A percentile compares a stretch with the other conserved stretches of the same genome.
Conservation (phyloP, 75 land plant species). For the Pinus tabuliformis region DNA sequence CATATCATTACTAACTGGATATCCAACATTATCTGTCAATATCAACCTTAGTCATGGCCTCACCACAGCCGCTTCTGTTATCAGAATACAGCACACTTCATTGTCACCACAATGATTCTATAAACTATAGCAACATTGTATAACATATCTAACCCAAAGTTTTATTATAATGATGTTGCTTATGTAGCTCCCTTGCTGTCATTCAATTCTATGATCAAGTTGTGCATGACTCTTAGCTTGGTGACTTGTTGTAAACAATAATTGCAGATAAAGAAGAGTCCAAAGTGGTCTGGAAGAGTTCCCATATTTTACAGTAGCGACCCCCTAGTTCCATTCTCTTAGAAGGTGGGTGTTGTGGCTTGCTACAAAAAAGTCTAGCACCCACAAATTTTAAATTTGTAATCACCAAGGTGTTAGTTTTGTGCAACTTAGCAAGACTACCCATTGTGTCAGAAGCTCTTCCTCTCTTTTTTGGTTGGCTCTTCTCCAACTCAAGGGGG, state of each 20-base stretch:
- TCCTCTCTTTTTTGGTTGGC: too few species aligned
- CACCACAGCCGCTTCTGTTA: background rate
- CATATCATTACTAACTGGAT: background rate
- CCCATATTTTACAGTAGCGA: background rate
- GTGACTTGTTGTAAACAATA: background rate
- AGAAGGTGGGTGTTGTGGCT: background rate
- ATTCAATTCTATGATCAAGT: background rate
- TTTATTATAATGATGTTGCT: too few species aligned
- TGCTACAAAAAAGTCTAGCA: too few species aligned
- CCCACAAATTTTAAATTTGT: too few species aligned
- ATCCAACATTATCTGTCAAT: background rate
- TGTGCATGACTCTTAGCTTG: background rate
- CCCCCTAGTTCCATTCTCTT: background rate
- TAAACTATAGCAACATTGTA: background rate
- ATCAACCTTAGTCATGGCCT: background rate
- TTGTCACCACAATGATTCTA: background rate
- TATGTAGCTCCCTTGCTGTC: too few species aligned
- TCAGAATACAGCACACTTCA: background rate
- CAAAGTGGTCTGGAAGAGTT: background rate
- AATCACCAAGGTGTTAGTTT: too few species aligned
- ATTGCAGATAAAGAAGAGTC: background rate
- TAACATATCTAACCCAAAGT: background rate
- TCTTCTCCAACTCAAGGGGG: too few species aligned
- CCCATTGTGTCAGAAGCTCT: too few species aligned
- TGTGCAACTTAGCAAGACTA: too few species aligned